Conservation (phyloP, 495 filamentous ascomycete genomes). For the Talaromyces stipitatus region DNA sequence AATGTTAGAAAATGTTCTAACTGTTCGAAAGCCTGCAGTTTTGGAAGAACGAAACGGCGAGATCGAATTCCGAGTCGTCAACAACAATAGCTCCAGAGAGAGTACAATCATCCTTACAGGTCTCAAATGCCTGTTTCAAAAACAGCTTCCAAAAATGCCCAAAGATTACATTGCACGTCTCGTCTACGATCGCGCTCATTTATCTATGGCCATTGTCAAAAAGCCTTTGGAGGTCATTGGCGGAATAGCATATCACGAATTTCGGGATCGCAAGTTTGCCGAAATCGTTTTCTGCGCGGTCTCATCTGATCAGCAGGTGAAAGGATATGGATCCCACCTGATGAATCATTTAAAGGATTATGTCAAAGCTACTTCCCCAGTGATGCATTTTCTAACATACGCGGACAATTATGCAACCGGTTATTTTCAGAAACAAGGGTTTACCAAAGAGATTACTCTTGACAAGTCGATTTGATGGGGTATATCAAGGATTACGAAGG, state of each 20-base stretch:
- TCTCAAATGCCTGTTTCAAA: slow-evolving; percentile 96
- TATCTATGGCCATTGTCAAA: slow-evolving; percentile 96
- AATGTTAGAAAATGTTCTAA: neutral
- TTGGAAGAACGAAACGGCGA: slow-evolving; percentile 91
- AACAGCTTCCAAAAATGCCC: slow-evolving; percentile 97
- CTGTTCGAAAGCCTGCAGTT: slow-evolving; percentile 62
- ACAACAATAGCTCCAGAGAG: slow-evolving; percentile 84
- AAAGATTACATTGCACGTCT: slow-evolving; percentile 97
- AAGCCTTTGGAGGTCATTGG: slow-evolving; percentile 89
- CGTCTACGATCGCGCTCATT: slow-evolving; percentile 92
- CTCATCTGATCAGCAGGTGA: slow-evolving; percentile 95
- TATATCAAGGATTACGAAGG: slow-evolving; percentile 99
- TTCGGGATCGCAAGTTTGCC: slow-evolving; percentile 86
- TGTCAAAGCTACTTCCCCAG: slow-evolving; percentile 90
- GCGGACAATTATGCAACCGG: slow-evolving; percentile 99
- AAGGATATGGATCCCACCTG: slow-evolving; percentile 94
- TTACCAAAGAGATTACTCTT: slow-evolving; percentile 96
- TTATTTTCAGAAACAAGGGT: slow-evolving; percentile 99
- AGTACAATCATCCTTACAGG: slow-evolving; percentile 92
- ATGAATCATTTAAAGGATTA: slow-evolving; percentile 99
- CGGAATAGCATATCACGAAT: slow-evolving; percentile 96
- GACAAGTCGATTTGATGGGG: slow-evolving; percentile 93
- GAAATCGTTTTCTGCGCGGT: slow-evolving; percentile 99
- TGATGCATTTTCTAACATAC: slow-evolving; percentile 98
- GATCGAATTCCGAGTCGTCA: slow-evolving; percentile 96